These are phyloP conservation scores for Termitomyces sp. DNA, from an alignment of 768 basidiomycete genomes.

Conservation along the genomic window DNA sequence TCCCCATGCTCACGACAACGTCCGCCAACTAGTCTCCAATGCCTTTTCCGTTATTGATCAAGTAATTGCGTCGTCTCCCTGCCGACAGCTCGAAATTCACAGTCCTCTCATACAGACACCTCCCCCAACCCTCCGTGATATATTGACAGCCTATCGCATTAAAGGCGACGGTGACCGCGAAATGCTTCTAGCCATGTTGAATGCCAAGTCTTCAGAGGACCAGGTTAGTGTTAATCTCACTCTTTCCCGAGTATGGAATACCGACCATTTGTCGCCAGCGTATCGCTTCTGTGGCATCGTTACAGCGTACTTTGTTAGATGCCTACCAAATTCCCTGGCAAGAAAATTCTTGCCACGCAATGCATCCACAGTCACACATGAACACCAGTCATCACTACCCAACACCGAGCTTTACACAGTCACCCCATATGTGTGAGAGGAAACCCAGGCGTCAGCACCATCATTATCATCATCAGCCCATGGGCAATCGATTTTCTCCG, in stretches of 20 bases:
- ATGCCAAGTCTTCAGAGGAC: constrained; percentile 90
- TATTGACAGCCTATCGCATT: constrained; percentile 76
- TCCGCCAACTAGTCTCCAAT: constrained; percentile 30
- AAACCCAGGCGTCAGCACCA: constrained; percentile 27
- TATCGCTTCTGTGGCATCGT: constrained; percentile 59
- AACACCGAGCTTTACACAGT: constrained; percentile 30
- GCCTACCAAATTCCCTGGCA: constrained; percentile 34
- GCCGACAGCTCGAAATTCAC: constrained; percentile 8
- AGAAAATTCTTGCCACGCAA: constrained; percentile 12
- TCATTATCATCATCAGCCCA: constrained; percentile 18
- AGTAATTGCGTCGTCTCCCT: constrained; percentile 19
- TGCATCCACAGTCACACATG: constrained; percentile 16
- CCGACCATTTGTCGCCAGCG: constrained; percentile 37
- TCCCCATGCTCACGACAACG: constrained; percentile 21
- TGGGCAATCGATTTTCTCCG: constrained; percentile 37
- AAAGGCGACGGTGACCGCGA: constrained; percentile 92
- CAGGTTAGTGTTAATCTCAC: constrained; percentile 48
- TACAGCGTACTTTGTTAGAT: constrained; percentile 71
- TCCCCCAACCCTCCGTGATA: constrained; percentile 79
- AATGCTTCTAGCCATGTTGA: constrained; percentile 85
- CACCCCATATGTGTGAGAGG: constrained; percentile 28
- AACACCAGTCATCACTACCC: constrained; percentile 34
- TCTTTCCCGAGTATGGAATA: not conserved
- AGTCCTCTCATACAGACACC: constrained; percentile 42
- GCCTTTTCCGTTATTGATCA: constrained; percentile 38